These are phyloP conservation scores for Selenicereus undatus DNA, from an alignment of 148 eudicot genomes.

Conservation along the genomic window DNA sequence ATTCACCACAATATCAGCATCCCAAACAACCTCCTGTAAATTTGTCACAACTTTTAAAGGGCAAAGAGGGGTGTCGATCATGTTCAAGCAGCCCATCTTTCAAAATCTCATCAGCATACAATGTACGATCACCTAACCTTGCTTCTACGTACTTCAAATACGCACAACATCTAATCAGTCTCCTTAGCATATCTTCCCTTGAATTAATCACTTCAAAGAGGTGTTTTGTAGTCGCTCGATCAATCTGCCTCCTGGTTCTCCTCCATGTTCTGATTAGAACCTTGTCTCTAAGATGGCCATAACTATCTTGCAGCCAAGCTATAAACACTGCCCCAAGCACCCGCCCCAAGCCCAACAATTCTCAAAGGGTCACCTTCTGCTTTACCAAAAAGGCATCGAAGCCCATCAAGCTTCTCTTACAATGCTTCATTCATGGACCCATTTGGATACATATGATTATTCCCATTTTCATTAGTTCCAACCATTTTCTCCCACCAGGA, in stretches of 20 bases:
- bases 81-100: slow-evolving; percentile 88
- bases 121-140: slow-evolving; percentile 67
- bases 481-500: slow-evolving; percentile 33
- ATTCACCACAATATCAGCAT: slow-evolving; percentile 78
- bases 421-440: slow-evolving; percentile 40
- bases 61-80: slow-evolving; percentile 90
- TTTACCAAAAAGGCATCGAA: slow-evolving; percentile 52
- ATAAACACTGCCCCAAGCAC: slow-evolving; percentile 86
- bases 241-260: slow-evolving; percentile 60
- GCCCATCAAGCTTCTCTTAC: slow-evolving; percentile 63
- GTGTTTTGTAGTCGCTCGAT: slow-evolving; percentile 62
- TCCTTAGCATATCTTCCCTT: slow-evolving; percentile 73
- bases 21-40: slow-evolving; percentile 95
- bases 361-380: slow-evolving; percentile 67
- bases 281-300: slow-evolving; percentile 59
- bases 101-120: slow-evolving; percentile 82
- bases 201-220: slow-evolving; percentile 79
- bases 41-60: slow-evolving; percentile 85
- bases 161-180: slow-evolving; percentile 75
- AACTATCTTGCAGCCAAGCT: slow-evolving; percentile 70
- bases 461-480: slow-evolving; percentile 29
- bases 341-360: slow-evolving; percentile 79
- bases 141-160: slow-evolving; percentile 89
- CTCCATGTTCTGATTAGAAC: slow-evolving; percentile 81
- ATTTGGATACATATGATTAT: slow-evolving; percentile 30